Evolutionary conservation across 202 grass and related monocot genomes (phyloP), one percentile per base, ranked within the genome.

Genomic region (Hordeum pubiflorum): DNA sequence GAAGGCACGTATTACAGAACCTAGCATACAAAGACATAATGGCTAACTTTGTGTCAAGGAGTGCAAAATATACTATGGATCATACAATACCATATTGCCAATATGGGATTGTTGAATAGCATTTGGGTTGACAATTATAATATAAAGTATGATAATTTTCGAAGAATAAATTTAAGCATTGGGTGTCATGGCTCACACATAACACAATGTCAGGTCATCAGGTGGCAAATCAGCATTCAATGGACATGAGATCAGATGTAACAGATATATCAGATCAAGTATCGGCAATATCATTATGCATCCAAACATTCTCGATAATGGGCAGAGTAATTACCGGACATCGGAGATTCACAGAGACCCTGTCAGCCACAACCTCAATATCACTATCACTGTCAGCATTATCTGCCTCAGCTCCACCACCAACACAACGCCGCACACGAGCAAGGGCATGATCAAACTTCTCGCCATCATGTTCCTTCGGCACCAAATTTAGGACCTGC

Each of bases 331-430:
- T 90, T 91, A 98, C 92, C 41, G 92, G 95, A 32, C 95, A 98
- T 29, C 95, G 92, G 65, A 98, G 84, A 81, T 93, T 91, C 52
- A 98, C 86, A 61, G 86, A 91, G 65, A 98, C 88, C 2, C 77
- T 93, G 83, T 98, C 88, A 37, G 90, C 86, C 44, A 98, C 92
- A 50, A 98, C 85, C 85, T 94, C 95, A 29, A 98, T 83, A 79
- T 98, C 95, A 17, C 88, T 98, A 82, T 98, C 94, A 70, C 79
- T 83, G 29, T 90, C 87, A n/a, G 88, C 91, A 86, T 89, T 81
- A 81, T 91, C 87, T 50, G 88, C 79, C 79, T 82, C 84, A 56
- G 84, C 78, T 84, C 94, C 91, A 79, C 91, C 94, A 77, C 92
- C 86, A 91, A 98, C 75, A 74, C 92, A 98, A 71, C 88, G 88